Evolutionary conservation across 441 rosid species (phyloP).

Genomic region (Raphanus hybrid): DNA sequence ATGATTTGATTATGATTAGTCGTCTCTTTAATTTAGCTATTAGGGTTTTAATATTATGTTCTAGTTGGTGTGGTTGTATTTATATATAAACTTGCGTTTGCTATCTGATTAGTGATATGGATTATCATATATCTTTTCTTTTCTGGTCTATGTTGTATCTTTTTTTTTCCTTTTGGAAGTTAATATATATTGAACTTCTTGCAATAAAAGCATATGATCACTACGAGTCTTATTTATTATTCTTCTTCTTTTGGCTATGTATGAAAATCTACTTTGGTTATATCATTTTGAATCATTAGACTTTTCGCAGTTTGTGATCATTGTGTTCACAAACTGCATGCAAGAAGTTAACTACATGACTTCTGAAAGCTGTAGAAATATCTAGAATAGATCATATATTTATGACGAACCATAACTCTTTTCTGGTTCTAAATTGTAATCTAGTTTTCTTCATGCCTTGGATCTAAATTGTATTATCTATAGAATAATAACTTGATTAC

Average conservation of each 20-base stretch:
- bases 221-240: conserved; percentile 7
- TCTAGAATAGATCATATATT: background rate
- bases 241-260: conserved; percentile 35
- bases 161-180: conserved; percentile 13
- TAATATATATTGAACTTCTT: conserved; percentile 26
- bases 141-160: conserved; percentile 16
- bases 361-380: conserved; percentile 4
- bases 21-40: conserved; percentile 25
- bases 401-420: conserved; percentile 13
- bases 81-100: conserved; percentile 25
- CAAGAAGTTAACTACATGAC: conserved; percentile 19
- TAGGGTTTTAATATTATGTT: conserved; percentile 32
- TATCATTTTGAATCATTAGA: conserved; percentile 33
- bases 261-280: conserved; percentile 34
- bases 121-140: conserved; percentile 3
- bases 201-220: conserved; percentile 18
- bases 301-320: conserved; percentile 32
- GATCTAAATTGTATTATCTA: background rate
- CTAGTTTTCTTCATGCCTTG: background rate
- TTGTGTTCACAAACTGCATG: conserved; percentile 30
- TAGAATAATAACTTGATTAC: background rate
- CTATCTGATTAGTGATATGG: conserved; percentile 20
- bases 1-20: conserved; percentile 23
- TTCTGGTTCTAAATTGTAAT: conserved; percentile 13
- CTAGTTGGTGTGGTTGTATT: conserved; percentile 29